Evolutionary conservation across 2,329 filamentous ascomycete species (phyloP), one percentile per base, ranked within the genome.

Genomic region (Fusarium albidum): DNA sequence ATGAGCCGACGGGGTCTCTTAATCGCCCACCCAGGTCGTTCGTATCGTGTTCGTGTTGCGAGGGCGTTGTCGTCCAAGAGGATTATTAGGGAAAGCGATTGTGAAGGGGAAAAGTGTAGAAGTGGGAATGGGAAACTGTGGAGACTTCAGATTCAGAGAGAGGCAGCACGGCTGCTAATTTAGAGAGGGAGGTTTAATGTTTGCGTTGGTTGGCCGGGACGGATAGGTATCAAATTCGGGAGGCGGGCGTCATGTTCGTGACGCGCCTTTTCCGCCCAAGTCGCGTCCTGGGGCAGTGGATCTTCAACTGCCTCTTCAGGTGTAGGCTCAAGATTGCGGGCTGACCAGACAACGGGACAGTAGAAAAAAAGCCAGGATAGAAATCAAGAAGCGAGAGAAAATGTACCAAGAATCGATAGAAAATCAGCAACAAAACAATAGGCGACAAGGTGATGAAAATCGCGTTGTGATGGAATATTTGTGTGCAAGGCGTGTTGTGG

Each of bases 231-330:
- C 64, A 69, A 71, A 72, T 61, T 66, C 52, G 64, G 64, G 69
- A 70, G 71, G 70, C 70, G 58, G 72, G 72, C 68, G 69, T 70
- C 68, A 72, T 73, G 66, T 68, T 71, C 73, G 71, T 75, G 73
- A 75, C 71, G 70, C 71, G 71, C 69, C 63, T 55, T 51, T 47
- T 42, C 55, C 57, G 49, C 53, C 57, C 57, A 60, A 66, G 65
- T 71, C 71, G 71, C 69, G 70, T 71, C 64, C 56, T 68, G 57
- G 57, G 48, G 55, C 56, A 57, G 68, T 68, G 66, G 62, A 61
- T 50, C 52, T 35, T 15, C 42, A 39, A 25, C 21, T 55, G 54
- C 50, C 57, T 61, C 61, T 68, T 66, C 54, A 65, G 60, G 57
- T 56, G 45, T 45, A 31, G 47, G 52, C 48, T 40, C n/a, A 15